Base-by-base conservation (phyloP, 371 early-diverging fungal species). In the Saksenaea vasiformis region DNA sequence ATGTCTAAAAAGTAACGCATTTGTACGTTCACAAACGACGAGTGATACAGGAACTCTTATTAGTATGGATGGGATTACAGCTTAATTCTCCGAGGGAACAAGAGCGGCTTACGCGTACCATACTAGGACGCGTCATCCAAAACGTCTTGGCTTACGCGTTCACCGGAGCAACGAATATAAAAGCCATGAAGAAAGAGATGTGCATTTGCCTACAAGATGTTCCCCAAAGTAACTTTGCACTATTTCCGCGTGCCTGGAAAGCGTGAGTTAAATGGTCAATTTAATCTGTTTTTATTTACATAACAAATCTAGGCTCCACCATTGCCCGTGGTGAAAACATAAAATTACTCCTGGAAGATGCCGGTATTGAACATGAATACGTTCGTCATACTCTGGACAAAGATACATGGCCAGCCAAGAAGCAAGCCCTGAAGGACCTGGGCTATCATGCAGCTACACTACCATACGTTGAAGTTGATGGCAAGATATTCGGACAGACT, bases 351-450 rank as follows among this genome's bases (percentile, higher is more conserved):
- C 47, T 66, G 11, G 38, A 55, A 27, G 66, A 66, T 38, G 54
- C 66, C 28, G 66, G 61, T 4, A 55, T 66, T 9, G 31, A 24
- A 15, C 39, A 60, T 44, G 36, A 60, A 24, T 66, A 60, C 31
- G 37, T 51, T 11, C 44, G 56, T 15, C 51, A 47, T 22, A 9
- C 10, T 22, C 22, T 47, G 5, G 51, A 47, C 51, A 47, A 47
- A 22, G 51, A 47, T 19, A 47, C 17, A 10, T 47, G 51, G 51
- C 51, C 51, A 8, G 8, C 10, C 3, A 47, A 17, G 5, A 47
- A 47, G 22, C 3, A 47, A 9, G 51, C 51, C 3, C 22, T 47
- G 5, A 22, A 47, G 22, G 51, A 47, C 0, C 22, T 22, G 3
- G 51, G 51, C 3, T 47, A 47, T 22, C 22, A 47, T 47, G 51